Evolutionary conservation across 768 basidiomycete species (phyloP).

Genomic region (Dendrothele bispora): DNA sequence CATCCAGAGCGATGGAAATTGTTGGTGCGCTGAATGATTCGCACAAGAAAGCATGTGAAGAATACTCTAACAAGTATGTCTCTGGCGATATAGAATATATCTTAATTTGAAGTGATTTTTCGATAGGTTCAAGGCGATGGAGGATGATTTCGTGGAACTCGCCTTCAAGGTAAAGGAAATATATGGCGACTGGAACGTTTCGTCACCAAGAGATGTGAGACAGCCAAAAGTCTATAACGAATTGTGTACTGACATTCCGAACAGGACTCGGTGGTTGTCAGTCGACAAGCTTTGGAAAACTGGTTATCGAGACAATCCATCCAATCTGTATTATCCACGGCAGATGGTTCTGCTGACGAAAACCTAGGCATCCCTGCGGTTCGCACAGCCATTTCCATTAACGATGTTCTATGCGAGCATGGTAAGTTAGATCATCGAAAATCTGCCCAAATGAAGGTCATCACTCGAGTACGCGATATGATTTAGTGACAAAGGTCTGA

Average conservation of each 20-base stretch:
- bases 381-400: conserved; percentile 25
- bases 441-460: conserved; percentile 64
- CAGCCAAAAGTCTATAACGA: too few relatives aligned
- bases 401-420: conserved; percentile 64
- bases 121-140: conserved; percentile 43
- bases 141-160: conserved; percentile 46
- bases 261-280: conserved; percentile 59
- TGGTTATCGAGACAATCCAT: conserved; percentile 55
- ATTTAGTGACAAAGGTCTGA: not conserved
- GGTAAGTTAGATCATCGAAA: conserved; percentile 59
- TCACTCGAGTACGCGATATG: conserved; percentile 31
- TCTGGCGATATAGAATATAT: conserved; percentile 10
- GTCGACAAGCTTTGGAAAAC: conserved; percentile 55
- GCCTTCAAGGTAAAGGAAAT: conserved; percentile 58
- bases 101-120: conserved; percentile 2
- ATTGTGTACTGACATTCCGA: too few relatives aligned
- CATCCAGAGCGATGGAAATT: conserved; percentile 51
- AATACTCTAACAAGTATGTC: conserved; percentile 47
- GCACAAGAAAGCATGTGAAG: conserved; percentile 54
- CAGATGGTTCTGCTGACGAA: conserved; percentile 12
- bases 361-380: conserved; percentile 4
- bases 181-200: conserved; percentile 61
- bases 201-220: conserved; percentile 47
- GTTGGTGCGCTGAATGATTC: conserved; percentile 54
- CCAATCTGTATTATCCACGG: conserved; percentile 14